Conservation (phyloP, 495 filamentous ascomycete species). For the Aspergillus bridgeri region DNA sequence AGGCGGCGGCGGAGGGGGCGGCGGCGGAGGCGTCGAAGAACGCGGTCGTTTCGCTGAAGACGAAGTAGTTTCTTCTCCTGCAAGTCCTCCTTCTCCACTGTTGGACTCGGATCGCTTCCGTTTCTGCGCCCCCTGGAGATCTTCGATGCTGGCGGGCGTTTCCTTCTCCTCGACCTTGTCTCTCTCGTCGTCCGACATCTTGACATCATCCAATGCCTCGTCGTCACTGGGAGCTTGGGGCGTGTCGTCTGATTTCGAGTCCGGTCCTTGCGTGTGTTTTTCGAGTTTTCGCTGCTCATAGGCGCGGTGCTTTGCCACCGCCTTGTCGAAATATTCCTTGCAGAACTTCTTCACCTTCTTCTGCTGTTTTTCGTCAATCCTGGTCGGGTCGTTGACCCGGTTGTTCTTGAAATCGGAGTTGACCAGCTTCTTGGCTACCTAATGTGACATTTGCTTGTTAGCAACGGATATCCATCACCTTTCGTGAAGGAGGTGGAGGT, state of each 20-base stretch:
- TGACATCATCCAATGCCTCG: slow-evolving; percentile 38
- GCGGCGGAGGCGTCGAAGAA: slow-evolving; percentile 36
- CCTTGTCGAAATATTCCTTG: slow-evolving; percentile 82
- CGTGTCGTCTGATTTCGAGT: slow-evolving; percentile 20
- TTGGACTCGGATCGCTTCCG: slow-evolving; percentile 55
- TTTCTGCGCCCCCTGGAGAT: slow-evolving; percentile 48
- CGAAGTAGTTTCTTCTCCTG: slow-evolving; percentile 22
- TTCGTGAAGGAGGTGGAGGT: background rate
- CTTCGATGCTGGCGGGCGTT: slow-evolving; percentile 12
- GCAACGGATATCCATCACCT: background rate
- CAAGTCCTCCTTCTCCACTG: slow-evolving; percentile 24
- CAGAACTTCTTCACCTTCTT: slow-evolving; percentile 78
- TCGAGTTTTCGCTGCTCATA: slow-evolving; percentile 64
- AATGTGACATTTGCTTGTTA: slow-evolving; percentile 6
- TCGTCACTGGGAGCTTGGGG: slow-evolving; percentile 23
- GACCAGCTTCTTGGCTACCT: slow-evolving; percentile 80
- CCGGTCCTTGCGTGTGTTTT: slow-evolving; percentile 34
- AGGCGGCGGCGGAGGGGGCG: slow-evolving; percentile 27
- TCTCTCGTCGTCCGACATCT: slow-evolving; percentile 57
- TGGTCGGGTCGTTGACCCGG: slow-evolving; percentile 77
- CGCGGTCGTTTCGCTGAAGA: slow-evolving; percentile 39
- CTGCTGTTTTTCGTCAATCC: slow-evolving; percentile 72
- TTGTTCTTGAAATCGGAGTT: slow-evolving; percentile 84
- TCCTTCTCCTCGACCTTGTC: slow-evolving; percentile 15
- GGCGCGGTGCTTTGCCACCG: slow-evolving; percentile 66